phyloP scores from a whole-genome alignment of 495 filamentous ascomycete genomes.

The Trichocladium uniseriatum region DNA sequence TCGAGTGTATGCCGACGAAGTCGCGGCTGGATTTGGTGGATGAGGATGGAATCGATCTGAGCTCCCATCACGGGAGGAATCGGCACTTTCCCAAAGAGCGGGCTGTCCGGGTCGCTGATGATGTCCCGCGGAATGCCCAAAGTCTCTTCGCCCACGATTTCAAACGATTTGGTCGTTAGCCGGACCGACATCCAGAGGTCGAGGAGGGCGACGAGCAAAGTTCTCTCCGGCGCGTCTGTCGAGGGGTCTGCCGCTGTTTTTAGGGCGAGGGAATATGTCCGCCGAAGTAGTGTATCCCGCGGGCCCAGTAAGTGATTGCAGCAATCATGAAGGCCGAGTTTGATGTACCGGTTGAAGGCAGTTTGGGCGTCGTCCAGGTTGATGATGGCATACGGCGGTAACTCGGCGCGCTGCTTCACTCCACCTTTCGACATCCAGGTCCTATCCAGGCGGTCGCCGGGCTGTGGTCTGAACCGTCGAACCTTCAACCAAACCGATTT shows the following conservation, averaged over 20 bases:
- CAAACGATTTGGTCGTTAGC: slow-evolving; percentile 46
- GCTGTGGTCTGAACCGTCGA: slow-evolving; percentile 38
- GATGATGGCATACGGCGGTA: slow-evolving; percentile 41
- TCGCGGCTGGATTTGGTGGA: slow-evolving; percentile 46
- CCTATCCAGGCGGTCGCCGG: slow-evolving; percentile 38
- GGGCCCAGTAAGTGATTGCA: slow-evolving; percentile 31
- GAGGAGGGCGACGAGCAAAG: slow-evolving; percentile 40
- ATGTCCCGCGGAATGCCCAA: slow-evolving; percentile 40
- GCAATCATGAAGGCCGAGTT: slow-evolving; percentile 26
- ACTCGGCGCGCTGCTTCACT: slow-evolving; percentile 24
- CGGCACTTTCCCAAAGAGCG: slow-evolving; percentile 43
- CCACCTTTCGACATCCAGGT: slow-evolving; percentile 36
- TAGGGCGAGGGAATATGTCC: slow-evolving; percentile 37
- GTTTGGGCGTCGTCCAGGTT: slow-evolving; percentile 37
- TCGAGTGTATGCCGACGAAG: slow-evolving; percentile 47
- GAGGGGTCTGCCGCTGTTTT: slow-evolving; percentile 20
- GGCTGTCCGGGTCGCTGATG: slow-evolving; percentile 41
- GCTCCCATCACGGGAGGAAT: slow-evolving; percentile 52
- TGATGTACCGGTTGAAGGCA: slow-evolving; percentile 38
- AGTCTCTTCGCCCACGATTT: slow-evolving; percentile 46
- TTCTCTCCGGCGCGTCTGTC: slow-evolving; percentile 26
- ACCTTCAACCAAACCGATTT: slow-evolving; percentile 34
- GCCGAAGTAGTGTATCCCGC: slow-evolving; percentile 31
- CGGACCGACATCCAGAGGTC: slow-evolving; percentile 50
- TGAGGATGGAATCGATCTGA: slow-evolving; percentile 49